Base-by-base conservation (phyloP, 495 filamentous ascomycete species). In the Hypoxylon intermedium region DNA sequence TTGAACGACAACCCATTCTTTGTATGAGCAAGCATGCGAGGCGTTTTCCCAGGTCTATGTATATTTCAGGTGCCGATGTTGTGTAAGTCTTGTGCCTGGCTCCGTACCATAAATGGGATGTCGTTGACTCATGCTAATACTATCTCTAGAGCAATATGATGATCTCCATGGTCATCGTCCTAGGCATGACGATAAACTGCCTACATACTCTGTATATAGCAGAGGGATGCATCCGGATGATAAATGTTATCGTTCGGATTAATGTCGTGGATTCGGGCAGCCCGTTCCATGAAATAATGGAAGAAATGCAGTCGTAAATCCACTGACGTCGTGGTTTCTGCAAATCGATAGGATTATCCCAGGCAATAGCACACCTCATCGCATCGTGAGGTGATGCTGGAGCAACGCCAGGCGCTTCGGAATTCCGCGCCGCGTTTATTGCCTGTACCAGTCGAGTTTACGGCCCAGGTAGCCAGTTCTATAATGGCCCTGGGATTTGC, bases 171-270 rank as follows among this genome's bases (percentile, higher is more conserved):
- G 34, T 45, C 45, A 16, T 60, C 62, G 62, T 65, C 62, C 62
- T 65, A 49, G 62, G 62, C 56, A 65, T 18, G 62, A 65, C 62
- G 62, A 18, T 65, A 65, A 65, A 65, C 55, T 44, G 56, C 62
- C 62, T 26, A 51, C 18, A 6, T 21, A 20, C 31, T 59, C 50
- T 38, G 55, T 38, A 44, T 43, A 6, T 44, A n/a, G 34, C 26
- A 16, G 26, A 33, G 24, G 13, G 26, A 7, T 23, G 16, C 34
- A 13, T 16, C 20, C 15, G 31, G 20, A 41, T 41, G 7, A 41
- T 41, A 18, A 6, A 11, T 19, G 1, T 20, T 18, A 41, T 41
- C 7, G 21, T 38, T 41, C 16, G 38, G 38, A 41, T 20, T n/a
- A 18, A 7, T 3, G 21, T 6, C n/a, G 26, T 44, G 42, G 42